Evolutionary conservation across 371 early-diverging fungal genomes (phyloP).

Genomic region (Rhizopus sp.): DNA sequence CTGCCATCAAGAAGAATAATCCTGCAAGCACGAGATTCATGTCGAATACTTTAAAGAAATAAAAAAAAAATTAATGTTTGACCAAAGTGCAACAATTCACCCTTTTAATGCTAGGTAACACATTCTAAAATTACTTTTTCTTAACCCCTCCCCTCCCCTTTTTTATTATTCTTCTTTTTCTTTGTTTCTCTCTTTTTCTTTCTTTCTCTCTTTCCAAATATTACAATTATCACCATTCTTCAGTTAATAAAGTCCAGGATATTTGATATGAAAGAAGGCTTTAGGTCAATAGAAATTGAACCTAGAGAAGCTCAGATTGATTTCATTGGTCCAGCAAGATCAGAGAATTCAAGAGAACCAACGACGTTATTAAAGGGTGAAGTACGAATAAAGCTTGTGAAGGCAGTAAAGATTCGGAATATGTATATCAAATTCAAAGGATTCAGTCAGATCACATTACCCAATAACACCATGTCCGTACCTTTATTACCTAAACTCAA

Average conservation of each 20-base stretch:
- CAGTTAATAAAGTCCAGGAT: slow-evolving; percentile 16
- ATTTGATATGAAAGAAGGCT: slow-evolving; percentile 42
- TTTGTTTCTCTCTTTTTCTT: slow-evolving; percentile 4
- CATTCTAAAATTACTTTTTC: slow-evolving; percentile 2
- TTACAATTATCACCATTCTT: slow-evolving; percentile 6
- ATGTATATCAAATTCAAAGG: slow-evolving; percentile 52
- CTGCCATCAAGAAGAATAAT: slow-evolving; percentile 38
- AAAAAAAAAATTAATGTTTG: slow-evolving; percentile 21
- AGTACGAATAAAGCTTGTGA: slow-evolving; percentile 27
- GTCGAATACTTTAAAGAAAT: slow-evolving; percentile 10
- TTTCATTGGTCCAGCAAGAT: slow-evolving; percentile 38
- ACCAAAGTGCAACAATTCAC: slow-evolving; percentile 14
- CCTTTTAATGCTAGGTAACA: slow-evolving; percentile 10
- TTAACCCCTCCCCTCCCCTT: background rate
- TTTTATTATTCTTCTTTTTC: background rate
- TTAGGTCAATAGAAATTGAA: slow-evolving; percentile 40
- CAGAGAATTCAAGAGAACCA: slow-evolving; percentile 15
- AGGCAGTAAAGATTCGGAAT: slow-evolving; percentile 37
- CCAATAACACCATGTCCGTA: slow-evolving; percentile 11
- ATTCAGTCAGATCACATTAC: slow-evolving; percentile 22
- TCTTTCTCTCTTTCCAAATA: slow-evolving; percentile 2
- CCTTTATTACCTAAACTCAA: slow-evolving; percentile 41
- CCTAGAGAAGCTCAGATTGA: slow-evolving; percentile 39
- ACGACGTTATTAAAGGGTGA: slow-evolving; percentile 32
- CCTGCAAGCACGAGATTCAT: slow-evolving; percentile 33